Evolutionary conservation across 1,284 basidiomycete genomes (phyloP), one percentile per base, ranked within the genome.

Genomic region (Pseudozyma pruni): DNA sequence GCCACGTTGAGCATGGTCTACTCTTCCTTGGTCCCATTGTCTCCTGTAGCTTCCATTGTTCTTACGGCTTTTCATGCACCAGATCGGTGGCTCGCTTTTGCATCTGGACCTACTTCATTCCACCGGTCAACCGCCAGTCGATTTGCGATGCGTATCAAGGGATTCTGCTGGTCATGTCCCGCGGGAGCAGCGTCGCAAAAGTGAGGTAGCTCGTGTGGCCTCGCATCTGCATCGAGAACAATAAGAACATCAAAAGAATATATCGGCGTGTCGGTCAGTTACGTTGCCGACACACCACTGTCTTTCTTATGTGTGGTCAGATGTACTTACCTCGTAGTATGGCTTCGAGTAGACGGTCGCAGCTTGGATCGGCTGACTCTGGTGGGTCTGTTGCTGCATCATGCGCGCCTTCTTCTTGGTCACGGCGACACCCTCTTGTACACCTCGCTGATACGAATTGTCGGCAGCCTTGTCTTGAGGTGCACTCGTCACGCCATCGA

Each of bases 131-230:
- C n/a, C n/a, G n/a, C n/a, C n/a, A 27, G 33, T 20, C 14, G 14
- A n/a, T 32, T n/a, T 13, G 22, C 8, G 1, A 19, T 33, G 20
- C n/a, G n/a, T n/a, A n/a, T 9, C 33, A 33, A 43, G 37, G 54
- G 5, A 53, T 46, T 8, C 52, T 56, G 16, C 53, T 40, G 6
- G 55, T 52, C 59, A 72, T 62, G 23, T 67, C 58, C 22, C 74
- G 73, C 16, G 80, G 77, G 22, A 76, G 52, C 8, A 80, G 61
- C n/a, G 74, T 78, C 7, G 76, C 80, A 66, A 81, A 81, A 2
- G 80, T 81, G 23, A 81, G 56, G 42, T 81, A 81, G 39, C 74
- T 77, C 16, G 80, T 81, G 37, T 81, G 80, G 11, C 79, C 79
- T 27, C 75, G 64, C 80, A 81, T 81, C 68, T 75, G 61, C 19